Base-by-base conservation (phyloP, 495 filamentous ascomycete genomes). In the Chaetomium fimeti region DNA sequence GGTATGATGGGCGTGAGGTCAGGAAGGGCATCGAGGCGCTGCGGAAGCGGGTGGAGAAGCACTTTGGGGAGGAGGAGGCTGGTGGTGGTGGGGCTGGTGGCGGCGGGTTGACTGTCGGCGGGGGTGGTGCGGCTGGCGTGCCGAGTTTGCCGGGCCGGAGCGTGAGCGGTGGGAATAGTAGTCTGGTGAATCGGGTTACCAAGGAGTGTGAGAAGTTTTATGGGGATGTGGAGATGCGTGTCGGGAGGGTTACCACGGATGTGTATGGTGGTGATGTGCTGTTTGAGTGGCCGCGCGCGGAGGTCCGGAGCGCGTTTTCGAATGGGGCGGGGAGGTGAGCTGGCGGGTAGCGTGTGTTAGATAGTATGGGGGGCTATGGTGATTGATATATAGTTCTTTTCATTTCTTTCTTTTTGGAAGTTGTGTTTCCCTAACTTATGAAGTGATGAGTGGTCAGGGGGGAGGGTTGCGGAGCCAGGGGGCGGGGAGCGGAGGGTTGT, bases 11-110 rank as follows among this genome's bases (percentile, higher is more conserved):
- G 18, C 91, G 90, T 75, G 93, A 97, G 74, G 81, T 97, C 47
- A 82, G 87, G 45, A 88, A 89, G 62, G 93, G 93, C 7, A 87
- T 96, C 60, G 92, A 96, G 64, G 83, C 89, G 64, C 80, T 98
- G 32, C 86, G 87, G 73, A 95, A 94, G 77, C 83, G 93, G 32
- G 90, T 98, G 5, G 92, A 97, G 76, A 98, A 98, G 75, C 93
- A 98, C 75, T 97, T 97, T 76, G 91, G 89, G 25, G 91, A 94
- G 49, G 90, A 87, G 5, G 91, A 28, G 29, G 38, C 84, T 82
- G 40, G 78, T 69, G 22, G 65, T 90, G 47, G 88, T 84, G 49
- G 24, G 4, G 24, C 13, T 47, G 22, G 24, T 28, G n/a, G 27
- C 42, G 43, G 49, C 20, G 28, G 59, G 36, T 15, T 29, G 22